A percentile compares a stretch with the other conserved stretches of the same genome.
phyloP scores from a whole-genome alignment of 495 filamentous ascomycete species.

The Hypoxylon lenormandii region DNA sequence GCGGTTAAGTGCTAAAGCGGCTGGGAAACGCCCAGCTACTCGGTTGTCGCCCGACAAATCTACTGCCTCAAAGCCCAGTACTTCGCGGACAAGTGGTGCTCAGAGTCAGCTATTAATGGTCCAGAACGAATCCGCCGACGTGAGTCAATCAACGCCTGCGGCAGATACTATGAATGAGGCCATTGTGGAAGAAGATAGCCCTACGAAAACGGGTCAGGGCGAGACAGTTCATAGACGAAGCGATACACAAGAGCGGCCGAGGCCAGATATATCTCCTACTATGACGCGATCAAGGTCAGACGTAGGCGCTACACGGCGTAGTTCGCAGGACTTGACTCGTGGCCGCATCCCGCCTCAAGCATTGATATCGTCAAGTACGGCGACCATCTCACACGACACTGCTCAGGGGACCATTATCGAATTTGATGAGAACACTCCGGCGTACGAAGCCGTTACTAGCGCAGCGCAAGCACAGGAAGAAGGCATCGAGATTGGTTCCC shows the following conservation, averaged over 20 bases:
- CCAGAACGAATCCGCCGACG: conserved; percentile 1
- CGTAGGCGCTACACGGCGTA: conserved; percentile 33
- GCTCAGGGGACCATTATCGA: conserved; percentile 54
- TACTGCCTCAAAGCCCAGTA: conserved; percentile 26
- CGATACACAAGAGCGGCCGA: conserved; percentile 39
- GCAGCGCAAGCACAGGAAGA: conserved; percentile 44
- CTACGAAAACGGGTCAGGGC: conserved; percentile 23
- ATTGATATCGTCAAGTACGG: conserved; percentile 50
- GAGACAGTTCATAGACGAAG: conserved; percentile 34
- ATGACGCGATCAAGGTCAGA: conserved; percentile 53
- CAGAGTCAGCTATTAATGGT: not conserved
- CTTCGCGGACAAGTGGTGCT: conserved; percentile 20
- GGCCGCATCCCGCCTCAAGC: conserved; percentile 39
- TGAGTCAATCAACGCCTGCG: conserved; percentile 20
- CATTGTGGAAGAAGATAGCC: conserved; percentile 7
- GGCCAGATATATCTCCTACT: conserved; percentile 30
- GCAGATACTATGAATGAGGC: conserved; percentile 14
- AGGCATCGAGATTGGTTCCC: conserved; percentile 38
- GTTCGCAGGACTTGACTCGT: conserved; percentile 43
- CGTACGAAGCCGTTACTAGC: conserved; percentile 29
- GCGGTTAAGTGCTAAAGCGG: conserved; percentile 52
- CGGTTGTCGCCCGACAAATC: conserved; percentile 23
- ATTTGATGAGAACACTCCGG: conserved; percentile 51
- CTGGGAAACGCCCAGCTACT: conserved; percentile 53
- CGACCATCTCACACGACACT: conserved; percentile 49